These are phyloP conservation scores for Scytalidium sp. DNA, from an alignment of 2,329 filamentous ascomycete genomes.

Conservation along the genomic window DNA sequence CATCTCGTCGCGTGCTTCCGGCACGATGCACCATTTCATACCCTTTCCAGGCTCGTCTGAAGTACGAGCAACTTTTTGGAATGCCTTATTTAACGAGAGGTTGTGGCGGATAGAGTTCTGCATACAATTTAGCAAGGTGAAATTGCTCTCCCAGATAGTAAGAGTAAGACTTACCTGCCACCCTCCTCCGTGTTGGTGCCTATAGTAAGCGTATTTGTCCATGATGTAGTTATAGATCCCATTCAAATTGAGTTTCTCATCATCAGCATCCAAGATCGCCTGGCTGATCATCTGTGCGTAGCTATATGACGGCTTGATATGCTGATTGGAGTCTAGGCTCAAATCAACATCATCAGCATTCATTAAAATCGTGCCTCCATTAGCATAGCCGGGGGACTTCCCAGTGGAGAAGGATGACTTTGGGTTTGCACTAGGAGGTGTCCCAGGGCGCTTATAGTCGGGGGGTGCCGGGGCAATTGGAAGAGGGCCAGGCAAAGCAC, in stretches of 20 bases:
- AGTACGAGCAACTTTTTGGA: constrained; percentile 86
- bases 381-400: constrained; percentile 24
- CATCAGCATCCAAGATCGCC: constrained; percentile 81
- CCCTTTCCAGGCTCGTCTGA: constrained; percentile 97
- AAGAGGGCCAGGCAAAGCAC: constrained; percentile 31
- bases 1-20: constrained; percentile 84
- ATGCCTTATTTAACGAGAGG: constrained; percentile 88
- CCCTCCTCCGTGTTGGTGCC: constrained; percentile 68
- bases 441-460: constrained; percentile 58
- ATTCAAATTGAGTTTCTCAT: constrained; percentile 85
- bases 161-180: constrained; percentile 73
- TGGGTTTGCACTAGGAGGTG: constrained; percentile 36
- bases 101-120: constrained; percentile 97
- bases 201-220: constrained; percentile 88
- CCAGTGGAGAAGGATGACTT: constrained; percentile 19
- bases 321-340: constrained; percentile 78
- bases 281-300: constrained; percentile 97
- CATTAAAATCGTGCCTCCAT: constrained; percentile 40
- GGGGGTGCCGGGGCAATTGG: constrained; percentile 58
- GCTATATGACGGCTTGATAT: constrained; percentile 93
- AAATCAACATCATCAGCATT: constrained; percentile 63
- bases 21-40: constrained; percentile 97
- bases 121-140: constrained; percentile 22
- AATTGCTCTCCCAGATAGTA: constrained; percentile 1
- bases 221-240: constrained; percentile 95